Evolutionary conservation across 495 filamentous ascomycete species (phyloP).

Genomic region (Bombardia bombarda): DNA sequence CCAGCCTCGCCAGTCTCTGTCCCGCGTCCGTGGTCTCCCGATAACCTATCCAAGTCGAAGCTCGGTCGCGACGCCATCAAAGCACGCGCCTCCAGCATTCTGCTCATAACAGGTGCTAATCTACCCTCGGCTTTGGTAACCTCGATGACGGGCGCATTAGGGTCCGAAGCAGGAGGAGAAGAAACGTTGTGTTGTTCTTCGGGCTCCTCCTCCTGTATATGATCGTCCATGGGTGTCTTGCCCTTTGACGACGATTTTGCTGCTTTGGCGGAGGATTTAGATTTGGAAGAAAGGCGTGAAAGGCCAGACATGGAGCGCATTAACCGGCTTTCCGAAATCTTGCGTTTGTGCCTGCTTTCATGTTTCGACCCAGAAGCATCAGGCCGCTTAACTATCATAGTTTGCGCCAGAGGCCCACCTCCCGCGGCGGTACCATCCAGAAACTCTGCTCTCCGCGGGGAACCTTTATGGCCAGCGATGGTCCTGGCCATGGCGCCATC

Average conservation of each 20-base stretch:
- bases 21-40: constrained; percentile 20
- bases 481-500: constrained; percentile 24
- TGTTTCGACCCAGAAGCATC: constrained; percentile 13
- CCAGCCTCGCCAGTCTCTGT: constrained; percentile 27
- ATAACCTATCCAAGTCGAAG: constrained; percentile 39
- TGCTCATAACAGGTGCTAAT: constrained; percentile 66
- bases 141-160: constrained; percentile 21
- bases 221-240: constrained; percentile 11
- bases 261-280: too few relatives aligned
- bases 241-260: constrained; percentile 21
- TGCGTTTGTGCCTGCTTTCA: constrained; percentile 41
- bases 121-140: constrained; percentile 24
- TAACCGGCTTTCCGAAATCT: constrained; percentile 53
- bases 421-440: too few relatives aligned
- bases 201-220: constrained; percentile 14
- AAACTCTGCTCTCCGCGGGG: constrained; percentile 2
- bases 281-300: constrained; percentile 24
- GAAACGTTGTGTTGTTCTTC: background rate
- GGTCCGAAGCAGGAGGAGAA: background rate
- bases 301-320: constrained; percentile 52
- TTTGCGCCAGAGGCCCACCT: constrained; percentile 28
- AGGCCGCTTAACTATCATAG: constrained; percentile 24
- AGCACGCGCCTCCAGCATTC: constrained; percentile 75
- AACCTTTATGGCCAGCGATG: constrained; percentile 12
- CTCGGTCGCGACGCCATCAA: constrained; percentile 49